Evolutionary conservation across 768 basidiomycete species (phyloP).

Genomic region (Vararia minispora): DNA sequence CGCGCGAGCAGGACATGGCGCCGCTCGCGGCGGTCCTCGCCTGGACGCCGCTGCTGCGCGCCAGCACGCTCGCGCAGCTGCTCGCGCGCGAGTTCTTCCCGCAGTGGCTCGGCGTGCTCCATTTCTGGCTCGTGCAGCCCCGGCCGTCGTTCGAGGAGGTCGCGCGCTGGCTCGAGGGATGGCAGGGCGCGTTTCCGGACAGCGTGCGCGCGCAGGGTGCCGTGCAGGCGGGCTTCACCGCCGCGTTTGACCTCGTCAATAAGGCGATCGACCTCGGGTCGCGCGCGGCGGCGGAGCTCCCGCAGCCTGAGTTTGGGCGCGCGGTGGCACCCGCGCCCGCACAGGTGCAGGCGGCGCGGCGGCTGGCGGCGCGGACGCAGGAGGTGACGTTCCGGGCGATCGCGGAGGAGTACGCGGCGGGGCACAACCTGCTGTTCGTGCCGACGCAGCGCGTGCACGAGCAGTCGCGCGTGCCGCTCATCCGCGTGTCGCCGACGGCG

Average conservation of each 20-base stretch:
- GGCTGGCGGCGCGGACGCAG: conserved; percentile 42
- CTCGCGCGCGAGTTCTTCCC: conserved; percentile 92
- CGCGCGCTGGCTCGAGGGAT: conserved; percentile 84
- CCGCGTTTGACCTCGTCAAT: conserved; percentile 90
- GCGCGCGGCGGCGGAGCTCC: conserved; percentile 56
- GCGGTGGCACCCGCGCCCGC: conserved; percentile 17
- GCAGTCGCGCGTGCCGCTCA: conserved; percentile 80
- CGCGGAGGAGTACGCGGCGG: conserved; percentile 81
- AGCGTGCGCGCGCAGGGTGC: conserved; percentile 52
- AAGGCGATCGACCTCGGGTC: conserved; percentile 81
- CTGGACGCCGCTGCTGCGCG: conserved; percentile 68
- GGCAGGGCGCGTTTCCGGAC: conserved; percentile 75
- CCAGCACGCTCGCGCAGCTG: conserved; percentile 71
- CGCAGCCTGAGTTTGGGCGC: conserved; percentile 55
- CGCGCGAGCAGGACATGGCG: conserved; percentile 78
- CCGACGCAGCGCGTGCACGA: conserved; percentile 82
- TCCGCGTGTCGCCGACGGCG: conserved; percentile 63
- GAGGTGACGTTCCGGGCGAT: conserved; percentile 91
- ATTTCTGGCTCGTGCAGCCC: conserved; percentile 89
- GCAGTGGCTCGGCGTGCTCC: conserved; percentile 88
- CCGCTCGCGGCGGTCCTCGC: conserved; percentile 66
- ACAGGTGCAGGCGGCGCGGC: conserved; percentile 24
- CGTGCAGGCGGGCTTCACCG: conserved; percentile 71
- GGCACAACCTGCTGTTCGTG: conserved; percentile 81
- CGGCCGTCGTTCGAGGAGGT: conserved; percentile 86